A percentile compares a stretch with the other conserved stretches of the same genome.
phyloP scores from a whole-genome alignment of 768 basidiomycete species.

The Suillus cothurnatus region DNA sequence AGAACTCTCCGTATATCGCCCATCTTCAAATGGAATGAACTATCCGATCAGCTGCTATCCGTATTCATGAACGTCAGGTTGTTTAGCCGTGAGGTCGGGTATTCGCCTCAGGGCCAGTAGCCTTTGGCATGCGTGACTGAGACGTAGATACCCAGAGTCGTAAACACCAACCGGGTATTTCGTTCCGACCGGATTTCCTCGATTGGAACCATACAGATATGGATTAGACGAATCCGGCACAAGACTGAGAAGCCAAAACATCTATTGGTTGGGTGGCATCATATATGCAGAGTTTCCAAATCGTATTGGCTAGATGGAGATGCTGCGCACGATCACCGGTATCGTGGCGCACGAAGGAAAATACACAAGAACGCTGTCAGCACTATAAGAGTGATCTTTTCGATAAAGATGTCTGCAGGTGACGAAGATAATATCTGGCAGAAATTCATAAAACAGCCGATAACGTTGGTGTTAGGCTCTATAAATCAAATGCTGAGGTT shows the following conservation, averaged over 20 bases:
- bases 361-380: slow-evolving; percentile 38
- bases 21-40: neutral
- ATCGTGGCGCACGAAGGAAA: slow-evolving; percentile 22
- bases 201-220: neutral
- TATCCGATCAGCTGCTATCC: neutral
- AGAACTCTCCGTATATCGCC: neutral
- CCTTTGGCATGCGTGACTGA: neutral
- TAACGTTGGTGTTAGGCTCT: slow-evolving; percentile 16
- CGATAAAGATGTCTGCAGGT: neutral
- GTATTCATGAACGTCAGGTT: neutral
- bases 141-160: neutral
- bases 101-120: neutral
- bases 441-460: slow-evolving; percentile 30
- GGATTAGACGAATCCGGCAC: slow-evolving; percentile 53
- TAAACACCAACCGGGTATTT: neutral
- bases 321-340: slow-evolving; percentile 45
- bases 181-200: neutral
- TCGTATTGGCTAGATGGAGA: slow-evolving; percentile 51
- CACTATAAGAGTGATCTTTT: slow-evolving; percentile 30
- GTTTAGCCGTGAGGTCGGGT: neutral
- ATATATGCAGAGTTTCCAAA: slow-evolving; percentile 50
- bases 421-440: slow-evolving; percentile 17
- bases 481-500: slow-evolving; percentile 24
- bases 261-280: slow-evolving; percentile 68
- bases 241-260: slow-evolving; percentile 74